phyloP scores from a whole-genome alignment of 768 basidiomycete species.

The Lepiota venenata region DNA sequence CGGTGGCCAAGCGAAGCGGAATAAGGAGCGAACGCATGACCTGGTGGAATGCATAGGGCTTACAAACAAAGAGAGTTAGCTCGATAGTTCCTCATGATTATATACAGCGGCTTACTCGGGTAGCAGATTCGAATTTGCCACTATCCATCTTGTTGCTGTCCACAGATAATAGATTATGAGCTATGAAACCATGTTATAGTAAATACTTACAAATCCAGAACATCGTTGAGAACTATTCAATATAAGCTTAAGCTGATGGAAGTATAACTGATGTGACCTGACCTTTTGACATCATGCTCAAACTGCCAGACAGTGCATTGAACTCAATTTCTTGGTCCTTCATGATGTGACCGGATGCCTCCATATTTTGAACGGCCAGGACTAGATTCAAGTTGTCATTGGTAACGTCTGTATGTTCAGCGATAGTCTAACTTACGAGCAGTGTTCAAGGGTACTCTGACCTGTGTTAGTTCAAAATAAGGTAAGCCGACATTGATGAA shows the following conservation, averaged over 20 bases:
- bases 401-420: background rate
- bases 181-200: background rate
- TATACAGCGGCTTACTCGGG: slow-evolving; percentile 33
- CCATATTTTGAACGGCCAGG: slow-evolving; percentile 90
- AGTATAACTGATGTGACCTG: slow-evolving; percentile 12
- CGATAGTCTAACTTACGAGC: slow-evolving; percentile 41
- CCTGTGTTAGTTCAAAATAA: slow-evolving; percentile 41
- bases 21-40: slow-evolving; percentile 73
- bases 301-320: slow-evolving; percentile 74
- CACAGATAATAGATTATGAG: background rate
- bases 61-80: slow-evolving; percentile 7
- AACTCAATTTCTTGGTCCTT: slow-evolving; percentile 86
- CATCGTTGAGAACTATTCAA: slow-evolving; percentile 65
- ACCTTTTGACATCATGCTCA: slow-evolving; percentile 90
- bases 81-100: background rate
- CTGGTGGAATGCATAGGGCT: slow-evolving; percentile 77
- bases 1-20: slow-evolving; percentile 62
- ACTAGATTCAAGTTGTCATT: slow-evolving; percentile 30
- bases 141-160: slow-evolving; percentile 82
- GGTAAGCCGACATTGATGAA: slow-evolving; percentile 9
- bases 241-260: slow-evolving; percentile 6
- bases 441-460: slow-evolving; percentile 79
- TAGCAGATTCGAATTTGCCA: slow-evolving; percentile 73
- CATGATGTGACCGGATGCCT: slow-evolving; percentile 68
- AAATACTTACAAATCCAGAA: slow-evolving; percentile 67